Base-by-base conservation (phyloP, 2,329 filamentous ascomycete genomes). In the Herpotrichia juniperi region DNA sequence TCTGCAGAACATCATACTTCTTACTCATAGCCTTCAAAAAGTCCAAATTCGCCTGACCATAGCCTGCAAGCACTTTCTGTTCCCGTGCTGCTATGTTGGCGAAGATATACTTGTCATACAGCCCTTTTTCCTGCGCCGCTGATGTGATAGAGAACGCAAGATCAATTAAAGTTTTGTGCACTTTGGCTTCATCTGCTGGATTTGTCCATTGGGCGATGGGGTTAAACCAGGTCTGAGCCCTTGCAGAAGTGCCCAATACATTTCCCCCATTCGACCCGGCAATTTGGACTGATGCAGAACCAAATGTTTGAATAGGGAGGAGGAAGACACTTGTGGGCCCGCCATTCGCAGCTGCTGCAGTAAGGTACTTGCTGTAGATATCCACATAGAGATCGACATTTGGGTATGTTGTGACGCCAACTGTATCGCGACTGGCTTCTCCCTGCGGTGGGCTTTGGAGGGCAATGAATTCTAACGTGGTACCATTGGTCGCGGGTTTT, bases 11-110 rank as follows among this genome's bases (percentile, higher is more conserved):
- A 58, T 79, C 77, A 49, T 77, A 78, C 53, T 66, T 68, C 17
- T 42, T 52, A 2, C 68, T 66, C 11, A 78, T 66, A 4, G 51
- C 49, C 44, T 62, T 58, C 51, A 79, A 51, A 19, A 57, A 63
- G 39, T 61, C 42, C 40, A 69, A 48, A 47, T 74, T 79, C 14
- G 58, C 58, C 24, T 57, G 35, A 0, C 77, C 76, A 55, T 79
- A 80, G 12, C 69, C 63, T 17, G 62, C 55, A 46, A 79, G 63
- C 2, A 75, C 68, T 50, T 74, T 66, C 57, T 80, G 77, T 37
- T 64, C 73, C 57, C 68, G 67, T 47, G 53, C 47, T 17, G 59
- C 61, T 46, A 62, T 56, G 37, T 62, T 64, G 19, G 59, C 30
- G 44, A 59, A 63, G 0, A 58, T 37, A 42, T 58, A 63, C 12